Conservation (phyloP, 2,329 filamentous ascomycete genomes). For the Colletotrichum costaricense region DNA sequence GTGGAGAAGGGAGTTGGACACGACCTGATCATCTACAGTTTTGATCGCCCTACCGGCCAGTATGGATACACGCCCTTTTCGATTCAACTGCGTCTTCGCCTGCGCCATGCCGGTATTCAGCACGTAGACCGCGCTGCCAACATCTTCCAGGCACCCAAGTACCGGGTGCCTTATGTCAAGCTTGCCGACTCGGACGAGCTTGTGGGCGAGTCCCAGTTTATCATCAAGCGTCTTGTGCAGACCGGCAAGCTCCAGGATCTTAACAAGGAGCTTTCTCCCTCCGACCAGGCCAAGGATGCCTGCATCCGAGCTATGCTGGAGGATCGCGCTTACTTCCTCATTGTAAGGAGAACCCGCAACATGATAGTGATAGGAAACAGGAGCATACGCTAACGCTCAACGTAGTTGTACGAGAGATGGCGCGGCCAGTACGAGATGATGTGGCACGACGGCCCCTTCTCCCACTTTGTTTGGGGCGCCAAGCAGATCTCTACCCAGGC, state of each 20-base stretch:
- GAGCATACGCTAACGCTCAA: not conserved
- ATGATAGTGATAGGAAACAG: too few relatives aligned
- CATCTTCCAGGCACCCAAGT: slow-evolving; percentile 36
- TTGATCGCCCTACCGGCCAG: slow-evolving; percentile 34
- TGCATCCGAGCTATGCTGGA: slow-evolving; percentile 38
- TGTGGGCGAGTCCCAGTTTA: slow-evolving; percentile 38
- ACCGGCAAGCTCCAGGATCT: slow-evolving; percentile 36
- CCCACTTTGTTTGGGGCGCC: slow-evolving; percentile 34
- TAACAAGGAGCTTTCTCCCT: slow-evolving; percentile 23
- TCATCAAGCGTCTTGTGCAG: slow-evolving; percentile 36
- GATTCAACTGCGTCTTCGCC: slow-evolving; percentile 38
- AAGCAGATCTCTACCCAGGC: slow-evolving; percentile 32
- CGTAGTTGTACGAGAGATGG: slow-evolving; percentile 39
- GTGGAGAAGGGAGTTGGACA: slow-evolving; percentile 34
- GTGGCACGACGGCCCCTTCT: slow-evolving; percentile 37
- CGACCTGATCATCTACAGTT: slow-evolving; percentile 37
- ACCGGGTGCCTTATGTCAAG: slow-evolving; percentile 38
- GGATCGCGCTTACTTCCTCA: slow-evolving; percentile 37
- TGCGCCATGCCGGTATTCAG: slow-evolving; percentile 37
- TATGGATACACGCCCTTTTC: slow-evolving; percentile 38
- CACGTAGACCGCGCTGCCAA: slow-evolving; percentile 36
- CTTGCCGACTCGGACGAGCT: slow-evolving; percentile 37
- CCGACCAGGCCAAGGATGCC: slow-evolving; percentile 34
- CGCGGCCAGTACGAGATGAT: slow-evolving; percentile 35
- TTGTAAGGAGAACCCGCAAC: slow-evolving; percentile 27